phyloP scores from a whole-genome alignment of 768 basidiomycete genomes.

The Tricholoma saponaceum region DNA sequence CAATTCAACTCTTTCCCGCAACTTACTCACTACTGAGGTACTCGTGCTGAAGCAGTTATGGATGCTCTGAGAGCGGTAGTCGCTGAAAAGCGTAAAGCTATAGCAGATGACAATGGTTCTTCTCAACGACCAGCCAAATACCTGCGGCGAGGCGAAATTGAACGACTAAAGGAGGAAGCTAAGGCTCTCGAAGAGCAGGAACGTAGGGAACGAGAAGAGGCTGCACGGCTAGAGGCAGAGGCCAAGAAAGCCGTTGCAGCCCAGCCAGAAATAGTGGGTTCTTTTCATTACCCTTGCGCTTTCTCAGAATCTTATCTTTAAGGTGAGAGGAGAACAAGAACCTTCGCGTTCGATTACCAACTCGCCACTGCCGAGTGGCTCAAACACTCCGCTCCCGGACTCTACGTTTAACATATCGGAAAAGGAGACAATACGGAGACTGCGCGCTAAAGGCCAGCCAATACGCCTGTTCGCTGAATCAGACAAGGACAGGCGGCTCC shows the following conservation, averaged over 20 bases:
- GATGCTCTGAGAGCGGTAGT: slow-evolving; percentile 90
- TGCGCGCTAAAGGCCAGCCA: slow-evolving; percentile 90
- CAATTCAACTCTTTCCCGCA: slow-evolving; percentile 17
- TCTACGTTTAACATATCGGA: slow-evolving; percentile 85
- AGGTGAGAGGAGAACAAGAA: slow-evolving; percentile 43
- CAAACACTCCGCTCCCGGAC: slow-evolving; percentile 43
- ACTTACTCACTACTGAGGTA: background rate
- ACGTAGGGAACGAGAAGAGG: slow-evolving; percentile 17
- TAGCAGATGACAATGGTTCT: slow-evolving; percentile 40
- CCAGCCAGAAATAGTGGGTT: slow-evolving; percentile 42
- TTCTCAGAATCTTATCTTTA: slow-evolving; percentile 27
- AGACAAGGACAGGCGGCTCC: slow-evolving; percentile 88
- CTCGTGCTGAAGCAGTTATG: slow-evolving; percentile 43
- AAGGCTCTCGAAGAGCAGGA: slow-evolving; percentile 32
- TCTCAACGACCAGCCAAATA: slow-evolving; percentile 71
- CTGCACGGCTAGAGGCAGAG: slow-evolving; percentile 18
- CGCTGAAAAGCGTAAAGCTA: slow-evolving; percentile 77
- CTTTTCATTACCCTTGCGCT: background rate
- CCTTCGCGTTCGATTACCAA: slow-evolving; percentile 36
- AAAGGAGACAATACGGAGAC: slow-evolving; percentile 84
- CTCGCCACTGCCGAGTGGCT: slow-evolving; percentile 34
- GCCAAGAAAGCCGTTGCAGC: slow-evolving; percentile 30
- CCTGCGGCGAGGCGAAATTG: slow-evolving; percentile 87
- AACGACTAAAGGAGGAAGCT: slow-evolving; percentile 52
- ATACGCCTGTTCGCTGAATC: slow-evolving; percentile 93